Percentiles rank a stretch among this genome's conserved stretches.
phyloP scores from a whole-genome alignment of 331 rosid species.

The Spiraea crenata region DNA sequence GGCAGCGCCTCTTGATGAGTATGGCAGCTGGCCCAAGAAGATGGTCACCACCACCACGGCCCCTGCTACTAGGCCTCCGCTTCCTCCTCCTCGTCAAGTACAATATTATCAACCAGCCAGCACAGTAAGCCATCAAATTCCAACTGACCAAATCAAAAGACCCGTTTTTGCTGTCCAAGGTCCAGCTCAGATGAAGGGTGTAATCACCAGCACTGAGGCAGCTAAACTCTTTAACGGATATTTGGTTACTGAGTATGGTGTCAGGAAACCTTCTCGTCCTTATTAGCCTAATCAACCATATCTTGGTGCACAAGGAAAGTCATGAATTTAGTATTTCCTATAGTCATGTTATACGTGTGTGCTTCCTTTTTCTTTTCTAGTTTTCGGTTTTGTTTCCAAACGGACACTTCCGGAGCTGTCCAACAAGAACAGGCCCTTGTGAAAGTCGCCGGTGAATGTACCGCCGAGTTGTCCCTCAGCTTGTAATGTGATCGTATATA shows the following conservation, averaged over 20 bases:
- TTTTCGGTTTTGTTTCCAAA: not conserved
- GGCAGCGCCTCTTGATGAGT: too few relatives aligned
- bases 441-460: not conserved
- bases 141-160: not conserved
- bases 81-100: not conserved
- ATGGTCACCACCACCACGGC: not conserved
- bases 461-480: not conserved
- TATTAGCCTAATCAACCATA: not conserved
- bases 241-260: not conserved
- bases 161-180: not conserved
- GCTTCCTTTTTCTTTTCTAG: not conserved
- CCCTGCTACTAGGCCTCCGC: not conserved
- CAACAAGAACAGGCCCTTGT: not conserved
- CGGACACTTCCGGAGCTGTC: not conserved
- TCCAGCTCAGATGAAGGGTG: not conserved
- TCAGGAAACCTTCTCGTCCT: not conserved
- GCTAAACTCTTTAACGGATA: not conserved
- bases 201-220: constrained; percentile 15
- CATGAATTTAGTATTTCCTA: not conserved
- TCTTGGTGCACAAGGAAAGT: constrained; percentile 1
- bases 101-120: not conserved
- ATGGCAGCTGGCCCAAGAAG: not conserved
- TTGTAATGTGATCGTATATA: not conserved
- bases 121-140: not conserved
- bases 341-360: not conserved